A percentile compares a stretch with the other conserved stretches of the same genome.
Conservation (phyloP, 1,284 basidiomycete genomes). For the Leccinum huronense region DNA sequence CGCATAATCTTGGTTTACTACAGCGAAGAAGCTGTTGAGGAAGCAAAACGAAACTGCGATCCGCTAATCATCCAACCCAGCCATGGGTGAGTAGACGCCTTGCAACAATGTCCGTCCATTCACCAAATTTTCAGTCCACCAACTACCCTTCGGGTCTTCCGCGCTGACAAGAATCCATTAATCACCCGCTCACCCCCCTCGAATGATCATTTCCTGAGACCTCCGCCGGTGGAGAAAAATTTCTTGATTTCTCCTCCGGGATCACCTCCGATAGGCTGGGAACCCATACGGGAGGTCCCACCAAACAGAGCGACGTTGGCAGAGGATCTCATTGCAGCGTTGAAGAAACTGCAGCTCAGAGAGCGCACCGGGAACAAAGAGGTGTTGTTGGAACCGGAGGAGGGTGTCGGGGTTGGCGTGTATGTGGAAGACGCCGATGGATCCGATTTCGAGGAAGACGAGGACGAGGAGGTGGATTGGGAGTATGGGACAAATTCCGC, state of each 20-base stretch:
- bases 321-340: conserved; percentile 81
- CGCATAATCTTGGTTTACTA: conserved; percentile 81
- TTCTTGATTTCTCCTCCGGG: conserved; percentile 98
- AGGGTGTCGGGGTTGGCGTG: conserved; percentile 70
- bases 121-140: conserved; percentile 40
- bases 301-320: conserved; percentile 88
- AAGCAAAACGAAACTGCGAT: conserved; percentile 62
- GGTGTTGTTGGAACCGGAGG: conserved; percentile 62
- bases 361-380: conserved; percentile 44
- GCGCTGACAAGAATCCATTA: conserved; percentile 73
- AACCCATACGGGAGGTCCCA: conserved; percentile 87
- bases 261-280: conserved; percentile 98
- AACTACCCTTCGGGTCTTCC: conserved; percentile 71
- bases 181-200: conserved; percentile 43
- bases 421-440: conserved; percentile 68
- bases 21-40: conserved; percentile 61
- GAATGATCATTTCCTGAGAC: conserved; percentile 61
- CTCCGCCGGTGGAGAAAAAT: conserved; percentile 84
- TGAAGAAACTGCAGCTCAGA: conserved; percentile 58
- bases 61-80: conserved; percentile 56
- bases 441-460: conserved; percentile 35
- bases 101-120: conserved; percentile 8
- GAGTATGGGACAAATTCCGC: conserved; percentile 59
- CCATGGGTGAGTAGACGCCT: conserved; percentile 42
- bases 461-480: conserved; percentile 52